Evolutionary conservation across 1,139 yeast genomes (phyloP).

Genomic region (Geotrichum klebahnii): DNA sequence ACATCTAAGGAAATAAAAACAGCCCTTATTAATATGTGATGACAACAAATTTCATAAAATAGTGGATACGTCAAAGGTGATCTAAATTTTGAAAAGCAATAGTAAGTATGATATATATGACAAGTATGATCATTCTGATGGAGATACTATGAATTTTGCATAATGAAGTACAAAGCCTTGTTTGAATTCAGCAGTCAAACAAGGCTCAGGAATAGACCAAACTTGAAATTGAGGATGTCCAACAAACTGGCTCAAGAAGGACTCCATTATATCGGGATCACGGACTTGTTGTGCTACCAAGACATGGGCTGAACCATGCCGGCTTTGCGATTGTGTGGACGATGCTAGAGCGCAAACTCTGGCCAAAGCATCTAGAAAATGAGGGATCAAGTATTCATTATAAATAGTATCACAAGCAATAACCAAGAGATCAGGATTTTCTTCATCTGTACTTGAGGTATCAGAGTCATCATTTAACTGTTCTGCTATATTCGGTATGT

Average conservation of each 20-base stretch:
- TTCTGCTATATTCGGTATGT: conserved; percentile 8
- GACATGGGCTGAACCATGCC: too few relatives aligned
- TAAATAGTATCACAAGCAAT: conserved; percentile 70
- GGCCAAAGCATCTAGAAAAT: conserved; percentile 44
- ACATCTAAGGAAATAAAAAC: too few relatives aligned
- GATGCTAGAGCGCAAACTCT: conserved; percentile 49
- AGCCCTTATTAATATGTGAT: too few relatives aligned
- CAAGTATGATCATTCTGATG: too few relatives aligned
- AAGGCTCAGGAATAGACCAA: conserved; percentile 35
- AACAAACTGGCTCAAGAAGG: conserved; percentile 40
- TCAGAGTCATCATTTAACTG: conserved; percentile 18
- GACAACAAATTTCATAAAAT: too few relatives aligned
- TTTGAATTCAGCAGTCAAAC: conserved; percentile 37
- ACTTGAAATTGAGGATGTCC: conserved; percentile 45
- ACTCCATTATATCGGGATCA: conserved; percentile 50
- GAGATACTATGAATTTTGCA: too few relatives aligned
- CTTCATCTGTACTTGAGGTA: conserved; percentile 1
- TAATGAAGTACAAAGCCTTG: conserved; percentile 48
- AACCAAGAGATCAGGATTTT: conserved; percentile 35
- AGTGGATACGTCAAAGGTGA: too few relatives aligned
- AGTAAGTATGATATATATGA: too few relatives aligned
- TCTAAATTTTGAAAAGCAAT: too few relatives aligned
- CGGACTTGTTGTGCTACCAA: conserved; percentile 59
- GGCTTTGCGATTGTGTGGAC: conserved; percentile 54
- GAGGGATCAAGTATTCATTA: conserved; percentile 57